Conservation (phyloP, 768 basidiomycete genomes). For the Tremella yokohamensis region DNA sequence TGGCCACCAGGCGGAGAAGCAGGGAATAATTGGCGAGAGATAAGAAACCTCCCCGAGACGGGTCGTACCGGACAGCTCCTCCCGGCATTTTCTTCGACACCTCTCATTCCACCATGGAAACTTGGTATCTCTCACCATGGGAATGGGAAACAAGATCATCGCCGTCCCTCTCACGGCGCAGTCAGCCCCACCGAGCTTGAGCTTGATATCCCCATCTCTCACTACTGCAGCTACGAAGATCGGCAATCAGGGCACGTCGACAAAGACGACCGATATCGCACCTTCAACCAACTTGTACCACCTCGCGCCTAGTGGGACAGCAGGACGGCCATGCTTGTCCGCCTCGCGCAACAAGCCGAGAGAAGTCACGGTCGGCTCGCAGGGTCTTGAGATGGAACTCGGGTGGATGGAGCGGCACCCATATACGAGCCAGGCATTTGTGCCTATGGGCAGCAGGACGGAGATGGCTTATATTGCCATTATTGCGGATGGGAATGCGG, state of each 20-base stretch:
- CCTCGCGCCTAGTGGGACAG: not conserved
- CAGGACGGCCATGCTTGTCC: conserved; percentile 3
- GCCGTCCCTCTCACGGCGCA: not conserved
- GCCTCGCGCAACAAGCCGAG: conserved; percentile 8
- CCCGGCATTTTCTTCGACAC: not conserved
- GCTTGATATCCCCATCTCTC: conserved; percentile 8
- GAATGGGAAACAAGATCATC: not conserved
- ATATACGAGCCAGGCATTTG: conserved; percentile 7
- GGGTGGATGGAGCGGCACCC: conserved; percentile 5
- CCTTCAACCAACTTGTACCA: not conserved
- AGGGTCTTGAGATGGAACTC: not conserved
- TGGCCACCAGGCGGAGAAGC: no score
- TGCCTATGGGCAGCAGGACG: conserved; percentile 6
- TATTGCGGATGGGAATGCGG: conserved; percentile 5
- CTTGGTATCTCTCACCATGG: not conserved
- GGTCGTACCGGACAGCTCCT: no score
- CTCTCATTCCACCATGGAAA: no score
- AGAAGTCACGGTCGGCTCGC: not conserved
- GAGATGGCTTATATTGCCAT: conserved; percentile 3
- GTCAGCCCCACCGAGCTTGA: not conserved
- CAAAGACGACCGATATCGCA: conserved; percentile 12
- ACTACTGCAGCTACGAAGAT: not conserved
- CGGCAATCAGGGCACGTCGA: conserved; percentile 11
- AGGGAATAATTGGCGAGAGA: no score
- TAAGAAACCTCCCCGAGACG: no score